Conservation (phyloP, 2,329 filamentous ascomycete species). For the Trichoderma sp. region DNA sequence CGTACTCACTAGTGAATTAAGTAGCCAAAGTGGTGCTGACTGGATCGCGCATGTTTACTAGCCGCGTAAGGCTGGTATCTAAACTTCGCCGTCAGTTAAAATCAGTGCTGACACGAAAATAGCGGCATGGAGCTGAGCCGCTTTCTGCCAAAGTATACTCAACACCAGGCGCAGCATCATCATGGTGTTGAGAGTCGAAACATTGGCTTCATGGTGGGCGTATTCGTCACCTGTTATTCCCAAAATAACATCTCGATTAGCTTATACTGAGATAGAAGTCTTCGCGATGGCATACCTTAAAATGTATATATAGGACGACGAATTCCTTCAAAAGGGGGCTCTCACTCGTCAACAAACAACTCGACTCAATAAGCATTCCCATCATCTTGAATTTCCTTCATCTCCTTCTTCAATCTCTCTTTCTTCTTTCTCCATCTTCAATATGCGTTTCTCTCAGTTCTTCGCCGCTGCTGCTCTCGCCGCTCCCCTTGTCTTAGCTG, state of each 20-base stretch:
- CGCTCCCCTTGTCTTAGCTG: neutral
- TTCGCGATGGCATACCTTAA: neutral
- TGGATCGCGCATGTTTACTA: neutral
- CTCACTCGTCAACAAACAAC: neutral
- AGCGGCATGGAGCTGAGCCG: neutral
- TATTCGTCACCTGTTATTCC: neutral
- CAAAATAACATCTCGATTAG: neutral
- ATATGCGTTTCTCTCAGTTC: neutral
- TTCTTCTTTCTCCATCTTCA: neutral
- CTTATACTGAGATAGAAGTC: neutral
- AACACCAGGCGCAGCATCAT: neutral
- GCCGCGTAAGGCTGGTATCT: neutral
- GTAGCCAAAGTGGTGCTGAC: neutral
- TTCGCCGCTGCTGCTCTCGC: neutral
- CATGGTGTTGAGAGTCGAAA: neutral
- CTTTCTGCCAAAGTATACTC: neutral
- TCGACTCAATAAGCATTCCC: neutral
- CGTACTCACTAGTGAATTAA: neutral
- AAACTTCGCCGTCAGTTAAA: neutral
- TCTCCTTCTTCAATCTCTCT: neutral
- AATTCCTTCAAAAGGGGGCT: neutral
- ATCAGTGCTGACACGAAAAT: neutral
- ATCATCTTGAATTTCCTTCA: neutral
- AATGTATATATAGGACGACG: neutral
- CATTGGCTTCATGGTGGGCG: neutral